Evolutionary conservation across 2,329 filamentous ascomycete genomes (phyloP).

Genomic region (Knoxdaviesia capensis): DNA sequence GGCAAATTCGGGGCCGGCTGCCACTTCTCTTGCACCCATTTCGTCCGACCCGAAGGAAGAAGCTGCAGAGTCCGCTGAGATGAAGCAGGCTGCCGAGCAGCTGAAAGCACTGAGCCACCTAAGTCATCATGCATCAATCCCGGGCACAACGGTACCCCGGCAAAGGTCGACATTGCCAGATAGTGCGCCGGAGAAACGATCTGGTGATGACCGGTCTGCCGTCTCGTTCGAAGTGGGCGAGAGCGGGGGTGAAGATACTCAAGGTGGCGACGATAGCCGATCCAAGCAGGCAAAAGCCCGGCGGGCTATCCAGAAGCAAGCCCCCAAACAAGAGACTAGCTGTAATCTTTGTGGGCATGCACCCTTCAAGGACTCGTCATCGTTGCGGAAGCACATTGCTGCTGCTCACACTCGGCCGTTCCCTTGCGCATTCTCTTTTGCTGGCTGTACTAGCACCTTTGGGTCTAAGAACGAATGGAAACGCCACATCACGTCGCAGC

Average conservation of each 20-base stretch:
- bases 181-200: slow-evolving; percentile 13
- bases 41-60: slow-evolving; percentile 8
- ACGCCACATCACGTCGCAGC: slow-evolving; percentile 76
- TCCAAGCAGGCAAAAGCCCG: slow-evolving; percentile 21
- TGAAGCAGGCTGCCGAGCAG: slow-evolving; percentile 48
- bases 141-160: slow-evolving; percentile 20
- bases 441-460: slow-evolving; percentile 68
- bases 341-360: slow-evolving; percentile 42
- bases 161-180: slow-evolving; percentile 15
- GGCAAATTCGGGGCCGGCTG: not conserved
- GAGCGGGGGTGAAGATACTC: not conserved
- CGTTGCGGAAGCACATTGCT: slow-evolving; percentile 44
- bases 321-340: slow-evolving; percentile 36
- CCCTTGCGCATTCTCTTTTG: slow-evolving; percentile 67
- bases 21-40: not conserved
- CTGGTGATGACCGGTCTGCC: slow-evolving; percentile 16
- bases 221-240: slow-evolving; percentile 11
- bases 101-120: slow-evolving; percentile 45
- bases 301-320: slow-evolving; percentile 25
- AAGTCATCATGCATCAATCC: slow-evolving; percentile 18
- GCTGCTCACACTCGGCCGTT: slow-evolving; percentile 56
- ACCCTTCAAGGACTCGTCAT: slow-evolving; percentile 47
- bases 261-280: slow-evolving; percentile 8
- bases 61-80: slow-evolving; percentile 44
- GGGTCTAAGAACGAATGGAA: slow-evolving; percentile 97